phyloP scores from a whole-genome alignment of 441 rosid genomes.

The Erysimum cheiri region DNA sequence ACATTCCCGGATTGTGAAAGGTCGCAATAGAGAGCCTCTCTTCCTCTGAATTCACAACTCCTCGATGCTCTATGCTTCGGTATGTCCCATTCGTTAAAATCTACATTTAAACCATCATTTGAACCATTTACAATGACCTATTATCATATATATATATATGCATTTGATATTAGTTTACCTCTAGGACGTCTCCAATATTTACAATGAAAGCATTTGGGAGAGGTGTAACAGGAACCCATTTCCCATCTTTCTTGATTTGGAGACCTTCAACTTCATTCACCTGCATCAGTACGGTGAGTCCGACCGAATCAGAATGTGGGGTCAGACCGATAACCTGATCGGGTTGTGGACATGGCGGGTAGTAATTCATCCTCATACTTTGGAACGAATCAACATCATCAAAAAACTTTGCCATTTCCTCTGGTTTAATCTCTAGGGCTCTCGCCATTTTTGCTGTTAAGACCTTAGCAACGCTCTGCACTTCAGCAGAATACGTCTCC shows the following conservation, averaged over 20 bases:
- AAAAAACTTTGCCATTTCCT: constrained; percentile 44
- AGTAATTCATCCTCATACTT: constrained; percentile 47
- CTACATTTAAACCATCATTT: not conserved
- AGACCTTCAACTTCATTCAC: constrained; percentile 55
- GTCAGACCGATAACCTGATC: constrained; percentile 49
- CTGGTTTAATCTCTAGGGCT: constrained; percentile 41
- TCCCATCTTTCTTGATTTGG: constrained; percentile 49
- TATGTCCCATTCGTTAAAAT: constrained; percentile 42
- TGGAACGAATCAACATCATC: not conserved
- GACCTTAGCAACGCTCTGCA: constrained; percentile 39
- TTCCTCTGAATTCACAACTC: constrained; percentile 33
- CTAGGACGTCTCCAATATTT: constrained; percentile 54
- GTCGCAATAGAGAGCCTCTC: constrained; percentile 42
- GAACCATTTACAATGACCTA: not conserved
- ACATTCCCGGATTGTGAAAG: constrained; percentile 34
- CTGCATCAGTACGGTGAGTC: constrained; percentile 54
- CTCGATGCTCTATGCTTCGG: constrained; percentile 39
- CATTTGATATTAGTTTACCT: constrained; percentile 37
- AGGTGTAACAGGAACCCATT: constrained; percentile 51
- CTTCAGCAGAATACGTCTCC: constrained; percentile 42
- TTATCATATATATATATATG: too few species aligned
- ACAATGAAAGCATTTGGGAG: constrained; percentile 50
- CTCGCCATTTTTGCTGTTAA: constrained; percentile 42
- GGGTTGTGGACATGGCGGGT: constrained; percentile 56
- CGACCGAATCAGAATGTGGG: constrained; percentile 49